Evolutionary conservation across 805 yeast species (phyloP), one percentile per base, ranked within the genome.

Genomic region (Yamadazyma philogaea): DNA sequence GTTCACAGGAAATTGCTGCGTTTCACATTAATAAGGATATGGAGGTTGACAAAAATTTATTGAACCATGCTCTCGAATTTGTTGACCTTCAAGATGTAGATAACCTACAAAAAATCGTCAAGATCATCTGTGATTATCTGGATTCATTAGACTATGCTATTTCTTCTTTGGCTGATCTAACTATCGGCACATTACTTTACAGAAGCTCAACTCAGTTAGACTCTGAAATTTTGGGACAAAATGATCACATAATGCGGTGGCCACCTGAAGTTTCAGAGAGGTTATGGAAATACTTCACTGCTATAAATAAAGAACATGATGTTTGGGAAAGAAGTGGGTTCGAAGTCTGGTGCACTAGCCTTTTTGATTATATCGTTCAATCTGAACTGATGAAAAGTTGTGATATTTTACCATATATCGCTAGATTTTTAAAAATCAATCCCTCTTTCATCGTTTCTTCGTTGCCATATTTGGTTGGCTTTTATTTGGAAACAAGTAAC

Each of bases 1-100:
- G 63, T 6, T 33, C 50, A 12, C 30, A 32, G 2, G 43, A 60
- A 4, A 39, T 66, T 15, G 48, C 40, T 7, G 42, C 51, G 37
- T 45, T 47, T 3, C 51, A 48, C 30, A 55, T 66, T 37, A 52
- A 51, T 31, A 58, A 60, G 11, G 66, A 63, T 44, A 49, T 65
- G 21, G 48, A 54, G 12, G 32, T 35, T 2, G 50, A 47, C 1
- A 56, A 54, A 16, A 65, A 69, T 67, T 14, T 22, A 7, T 15
- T 34, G 15, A 26, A 26, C 18, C 12, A 17, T 4, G 34, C 60
- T 6, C 37, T 65, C 15, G 64, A 66, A 7, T 44, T 30, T 37
- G 2, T 42, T 30, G 0, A 52, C 58, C n/a, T 27, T 24, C 1
- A 33, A 27, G n/a, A 15, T 10, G n/a, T 8, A 3, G 16, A 19